Evolutionary conservation across 176 grass and related monocot species (phyloP), one percentile per base, ranked within the genome.

Genomic region (Puccinellia tenuiflora): DNA sequence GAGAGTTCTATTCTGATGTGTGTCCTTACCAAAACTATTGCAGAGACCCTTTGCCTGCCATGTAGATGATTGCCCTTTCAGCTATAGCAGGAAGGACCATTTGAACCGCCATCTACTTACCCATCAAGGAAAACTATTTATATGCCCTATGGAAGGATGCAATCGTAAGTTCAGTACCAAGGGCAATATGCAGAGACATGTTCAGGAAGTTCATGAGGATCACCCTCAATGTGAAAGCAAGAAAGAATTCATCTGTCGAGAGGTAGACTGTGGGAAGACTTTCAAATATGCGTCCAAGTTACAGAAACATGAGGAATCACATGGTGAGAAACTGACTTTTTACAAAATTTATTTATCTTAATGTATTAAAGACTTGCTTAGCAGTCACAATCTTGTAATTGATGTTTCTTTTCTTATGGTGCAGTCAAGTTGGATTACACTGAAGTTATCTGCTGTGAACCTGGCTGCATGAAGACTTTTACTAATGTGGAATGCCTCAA

Each of bases 61-160:
- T 67, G 55, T 91, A 21, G 84, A 89, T 73, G 89, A 85, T 77
- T 94, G 92, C 39, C 77, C 81, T 24, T 81, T 88, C 6, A 89
- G 73, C 14, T 94, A 94, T 89, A 88, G 76, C 50, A 94, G 92
- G 65, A 94, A 91, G 63, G 92, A 91, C 48, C 92, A 91, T 89
- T 80, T 94, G 70, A 94, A 89, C 45, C 74, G 92, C 14, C 92
- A 94, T 85, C 53, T 94, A 26, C 73, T 94, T 66, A 86, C 86
- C 3, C 92, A 91, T 77, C 71, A 87, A 89, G 92, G 92, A 54
- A 91, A 91, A 66, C 31, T 80, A 45, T 94, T 94, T 79, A 40
- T 53, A 53, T 94, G 92, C 65, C 89, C 86, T 78, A 17, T 94
- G 7, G 77, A 91, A 77, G 84, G 86, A 74, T 94, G 92, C 67